Percentiles rank a stretch among this genome's conserved stretches.
phyloP scores from a whole-genome alignment of 176 grass and related monocot genomes.

The Zoysia pacifica region DNA sequence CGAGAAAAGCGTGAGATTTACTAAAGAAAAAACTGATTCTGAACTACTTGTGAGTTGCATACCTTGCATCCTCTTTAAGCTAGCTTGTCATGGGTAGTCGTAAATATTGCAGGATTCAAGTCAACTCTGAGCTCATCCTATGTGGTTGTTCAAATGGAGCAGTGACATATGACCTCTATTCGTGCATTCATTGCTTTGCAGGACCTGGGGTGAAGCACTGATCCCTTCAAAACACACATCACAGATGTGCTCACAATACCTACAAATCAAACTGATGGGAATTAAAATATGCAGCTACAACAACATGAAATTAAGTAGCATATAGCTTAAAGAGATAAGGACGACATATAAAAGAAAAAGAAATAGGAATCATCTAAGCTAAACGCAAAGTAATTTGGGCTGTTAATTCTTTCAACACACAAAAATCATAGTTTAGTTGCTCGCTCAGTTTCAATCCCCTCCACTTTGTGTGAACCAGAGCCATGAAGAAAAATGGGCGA shows the following conservation, averaged over 20 bases:
- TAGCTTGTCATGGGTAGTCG: constrained; percentile 2
- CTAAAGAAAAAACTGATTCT: neutral
- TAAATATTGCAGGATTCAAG: neutral
- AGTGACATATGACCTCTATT: constrained; percentile 14
- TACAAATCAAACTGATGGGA: neutral
- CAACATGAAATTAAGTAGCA: constrained; percentile 27
- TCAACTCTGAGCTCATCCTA: constrained; percentile 8
- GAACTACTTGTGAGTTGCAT: constrained; percentile 13
- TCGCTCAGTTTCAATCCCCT: constrained; percentile 22
- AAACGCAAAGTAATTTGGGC: constrained; percentile 17
- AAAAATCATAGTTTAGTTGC: constrained; percentile 34
- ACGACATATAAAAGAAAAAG: neutral
- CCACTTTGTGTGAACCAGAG: constrained; percentile 41
- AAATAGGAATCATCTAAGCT: constrained; percentile 35
- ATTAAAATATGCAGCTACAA: constrained; percentile 18
- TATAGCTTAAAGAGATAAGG: constrained; percentile 31
- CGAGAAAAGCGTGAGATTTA: neutral
- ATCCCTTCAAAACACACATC: constrained; percentile 11
- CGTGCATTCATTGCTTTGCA: constrained; percentile 19
- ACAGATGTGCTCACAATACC: neutral
- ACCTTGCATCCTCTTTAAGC: constrained; percentile 23
- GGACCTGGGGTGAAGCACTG: constrained; percentile 15
- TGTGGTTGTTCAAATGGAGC: constrained; percentile 4
- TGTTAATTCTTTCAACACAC: constrained; percentile 36
- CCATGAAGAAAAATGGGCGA: constrained; percentile 30